A percentile compares a stretch with the other conserved stretches of the same genome.
Conservation (phyloP, 1,139 yeast species). For the Yamadazyma mexicana region DNA sequence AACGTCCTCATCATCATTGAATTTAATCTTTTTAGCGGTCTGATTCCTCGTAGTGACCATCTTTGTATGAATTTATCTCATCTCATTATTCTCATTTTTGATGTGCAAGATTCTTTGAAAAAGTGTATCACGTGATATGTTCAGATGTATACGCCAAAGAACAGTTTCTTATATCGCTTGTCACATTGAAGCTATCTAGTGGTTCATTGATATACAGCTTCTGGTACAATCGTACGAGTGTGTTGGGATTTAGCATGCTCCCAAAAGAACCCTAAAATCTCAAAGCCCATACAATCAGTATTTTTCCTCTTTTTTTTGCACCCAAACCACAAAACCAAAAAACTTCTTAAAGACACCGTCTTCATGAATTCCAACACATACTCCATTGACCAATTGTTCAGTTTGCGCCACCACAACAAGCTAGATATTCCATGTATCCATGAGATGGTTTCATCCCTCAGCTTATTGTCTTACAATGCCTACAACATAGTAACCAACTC, state of each 20-base stretch:
- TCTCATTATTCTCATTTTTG: slow-evolving; percentile 4
- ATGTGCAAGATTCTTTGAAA: background rate
- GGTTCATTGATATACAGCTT: no score
- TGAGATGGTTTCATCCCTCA: background rate
- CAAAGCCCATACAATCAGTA: background rate
- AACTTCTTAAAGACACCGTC: background rate
- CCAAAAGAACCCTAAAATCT: background rate
- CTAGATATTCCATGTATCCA: background rate
- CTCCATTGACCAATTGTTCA: slow-evolving; percentile 10
- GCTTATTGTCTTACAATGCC: background rate
- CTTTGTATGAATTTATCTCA: slow-evolving; percentile 6
- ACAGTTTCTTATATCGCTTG: no score
- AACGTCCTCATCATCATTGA: slow-evolving; percentile 29
- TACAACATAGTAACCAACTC: background rate
- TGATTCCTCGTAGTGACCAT: slow-evolving; percentile 31
- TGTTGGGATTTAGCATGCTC: no score
- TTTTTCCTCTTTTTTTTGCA: slow-evolving; percentile 7
- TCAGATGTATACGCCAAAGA: no score
- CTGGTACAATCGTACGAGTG: no score
- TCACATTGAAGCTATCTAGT: no score
- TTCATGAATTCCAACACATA: slow-evolving; percentile 7
- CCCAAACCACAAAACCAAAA: slow-evolving; percentile 7
- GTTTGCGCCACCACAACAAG: slow-evolving; percentile 4
- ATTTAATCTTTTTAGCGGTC: slow-evolving; percentile 23
- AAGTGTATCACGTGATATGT: slow-evolving; percentile 1